Evolutionary conservation across 2,329 filamentous ascomycete species (phyloP), one percentile per base, ranked within the genome.

Genomic region (Simplicillium aogashimaense): DNA sequence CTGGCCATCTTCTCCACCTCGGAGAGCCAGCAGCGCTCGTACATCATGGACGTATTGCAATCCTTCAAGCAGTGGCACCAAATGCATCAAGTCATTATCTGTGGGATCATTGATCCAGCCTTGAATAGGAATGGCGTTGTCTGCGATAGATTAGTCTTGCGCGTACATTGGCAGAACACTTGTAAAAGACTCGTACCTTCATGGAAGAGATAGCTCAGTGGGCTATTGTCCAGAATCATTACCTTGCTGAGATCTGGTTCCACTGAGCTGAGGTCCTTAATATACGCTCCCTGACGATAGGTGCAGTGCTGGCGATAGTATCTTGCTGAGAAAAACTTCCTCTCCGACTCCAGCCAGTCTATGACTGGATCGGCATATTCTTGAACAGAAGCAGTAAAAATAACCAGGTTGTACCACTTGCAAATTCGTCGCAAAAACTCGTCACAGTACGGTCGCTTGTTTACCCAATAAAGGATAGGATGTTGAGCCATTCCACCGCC

Each of bases 61-160:
- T 14, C 87, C 92, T 65, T 98, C 92, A 35, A 98, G 72, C 53
- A 97, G 70, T 28, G 92, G 92, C 43, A 98, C 81, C 44, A 98
- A 72, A 61, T 97, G 87, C 61, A 97, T 74, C 49, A 98, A 71
- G 57, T 95, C 90, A 58, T 89, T 92, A 64, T 98, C 92, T 18
- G 92, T 97, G 16, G 92, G 92, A 65, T 98, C 92, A 61, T 83
- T 95, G 65, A 98, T 97, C 92, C 92, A 98, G 56, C 92, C 92
- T 67, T 97, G 90, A 57, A 98, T 97, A 3, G 92, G 92, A 54
- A 98, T 95, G 38, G 92, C 92, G 66, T 98, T 98, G 62, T 98
- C 92, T 98, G 55, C 6, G 43, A 9, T 48, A 48, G 35, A 44
- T 42, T 32, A 15, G 35, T 12, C 14, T 16, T 25, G 33, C 39